Conservation (phyloP, 192 early-diverging fungal species). For the Dimargaris verticillata region DNA sequence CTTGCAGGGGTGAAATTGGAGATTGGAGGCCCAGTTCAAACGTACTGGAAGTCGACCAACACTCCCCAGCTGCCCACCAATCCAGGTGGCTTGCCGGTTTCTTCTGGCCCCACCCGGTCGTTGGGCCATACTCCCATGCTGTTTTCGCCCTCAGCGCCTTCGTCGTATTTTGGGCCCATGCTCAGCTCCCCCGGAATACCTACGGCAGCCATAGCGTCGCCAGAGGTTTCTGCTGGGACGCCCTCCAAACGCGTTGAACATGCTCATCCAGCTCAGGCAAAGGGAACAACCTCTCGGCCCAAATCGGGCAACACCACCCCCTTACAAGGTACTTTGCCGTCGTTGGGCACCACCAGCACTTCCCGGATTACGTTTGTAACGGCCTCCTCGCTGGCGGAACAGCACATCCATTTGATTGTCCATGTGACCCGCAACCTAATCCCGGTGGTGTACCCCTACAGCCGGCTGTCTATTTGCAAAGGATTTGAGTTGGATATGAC, state of each 20-base stretch:
- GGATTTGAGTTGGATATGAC: not conserved
- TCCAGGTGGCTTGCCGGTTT: too few species aligned
- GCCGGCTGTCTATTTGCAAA: slow-evolving; percentile 17
- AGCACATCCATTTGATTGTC: slow-evolving; percentile 78
- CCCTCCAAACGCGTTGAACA: too few species aligned
- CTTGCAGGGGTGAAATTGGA: slow-evolving; percentile 75
- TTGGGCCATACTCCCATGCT: not conserved
- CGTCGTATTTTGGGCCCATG: not conserved
- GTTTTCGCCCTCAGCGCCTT: slow-evolving; percentile 14
- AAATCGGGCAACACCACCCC: slow-evolving; percentile 22
- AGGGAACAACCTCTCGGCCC: slow-evolving; percentile 13
- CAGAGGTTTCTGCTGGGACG: not conserved
- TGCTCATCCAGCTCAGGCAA: slow-evolving; percentile 8
- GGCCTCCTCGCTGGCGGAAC: slow-evolving; percentile 75
- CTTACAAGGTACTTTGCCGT: not conserved
- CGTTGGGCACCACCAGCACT: slow-evolving; percentile 7
- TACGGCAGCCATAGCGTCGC: not conserved
- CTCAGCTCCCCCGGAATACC: not conserved
- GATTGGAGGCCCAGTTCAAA: slow-evolving; percentile 92
- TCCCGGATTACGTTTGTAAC: slow-evolving; percentile 55
- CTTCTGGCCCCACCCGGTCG: too few species aligned
- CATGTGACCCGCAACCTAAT: slow-evolving; percentile 78
- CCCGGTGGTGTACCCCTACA: slow-evolving; percentile 64
- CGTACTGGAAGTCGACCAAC: slow-evolving; percentile 97
- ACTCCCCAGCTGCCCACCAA: slow-evolving; percentile 25